These are phyloP conservation scores for Aurantiochytrium sp. DNA, from an alignment of 108 stramenopile genomes.

Conservation along the genomic window DNA sequence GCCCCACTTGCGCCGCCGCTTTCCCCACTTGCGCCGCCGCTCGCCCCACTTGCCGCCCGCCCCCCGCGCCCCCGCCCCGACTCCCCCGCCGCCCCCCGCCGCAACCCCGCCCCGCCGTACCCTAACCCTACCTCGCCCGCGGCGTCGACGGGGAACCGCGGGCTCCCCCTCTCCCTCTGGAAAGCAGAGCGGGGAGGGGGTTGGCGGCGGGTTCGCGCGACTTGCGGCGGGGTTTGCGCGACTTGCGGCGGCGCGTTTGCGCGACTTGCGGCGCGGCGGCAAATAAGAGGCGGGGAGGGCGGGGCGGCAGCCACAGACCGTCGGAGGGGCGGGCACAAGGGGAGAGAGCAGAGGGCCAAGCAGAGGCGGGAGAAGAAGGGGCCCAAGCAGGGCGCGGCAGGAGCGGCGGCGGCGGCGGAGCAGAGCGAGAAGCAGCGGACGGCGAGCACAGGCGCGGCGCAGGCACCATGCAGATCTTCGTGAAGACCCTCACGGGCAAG, in stretches of 20 bases:
- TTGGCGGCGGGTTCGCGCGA: too few species aligned
- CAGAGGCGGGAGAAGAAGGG: background rate
- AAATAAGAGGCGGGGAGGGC: background rate
- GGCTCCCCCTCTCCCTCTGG: too few species aligned
- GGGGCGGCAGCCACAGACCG: background rate
- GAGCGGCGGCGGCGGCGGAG: background rate
- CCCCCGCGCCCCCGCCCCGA: too few species aligned
- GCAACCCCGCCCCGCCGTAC: too few species aligned
- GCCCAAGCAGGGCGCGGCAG: background rate
- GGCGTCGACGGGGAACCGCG: too few species aligned
- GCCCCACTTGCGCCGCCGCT: too few species aligned
- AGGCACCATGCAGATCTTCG: slow-evolving; percentile 15
- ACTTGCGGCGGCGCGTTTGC: too few species aligned
- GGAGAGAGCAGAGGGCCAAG: background rate
- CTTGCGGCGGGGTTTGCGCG: background rate
- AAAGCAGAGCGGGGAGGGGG: too few species aligned
- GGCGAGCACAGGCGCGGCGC: slow-evolving; percentile 20
- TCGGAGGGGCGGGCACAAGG: background rate
- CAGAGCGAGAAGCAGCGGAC: background rate
- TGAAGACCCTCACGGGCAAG: slow-evolving; percentile 23
- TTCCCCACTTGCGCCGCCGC: too few species aligned
- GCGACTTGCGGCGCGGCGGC: background rate
- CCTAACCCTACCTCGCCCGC: too few species aligned
- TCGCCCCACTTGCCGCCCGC: too few species aligned
- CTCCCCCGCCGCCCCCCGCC: too few species aligned